Evolutionary conservation across 768 basidiomycete genomes (phyloP), one percentile per base, ranked within the genome.

Genomic region (Kwoniella mangroviensis): DNA sequence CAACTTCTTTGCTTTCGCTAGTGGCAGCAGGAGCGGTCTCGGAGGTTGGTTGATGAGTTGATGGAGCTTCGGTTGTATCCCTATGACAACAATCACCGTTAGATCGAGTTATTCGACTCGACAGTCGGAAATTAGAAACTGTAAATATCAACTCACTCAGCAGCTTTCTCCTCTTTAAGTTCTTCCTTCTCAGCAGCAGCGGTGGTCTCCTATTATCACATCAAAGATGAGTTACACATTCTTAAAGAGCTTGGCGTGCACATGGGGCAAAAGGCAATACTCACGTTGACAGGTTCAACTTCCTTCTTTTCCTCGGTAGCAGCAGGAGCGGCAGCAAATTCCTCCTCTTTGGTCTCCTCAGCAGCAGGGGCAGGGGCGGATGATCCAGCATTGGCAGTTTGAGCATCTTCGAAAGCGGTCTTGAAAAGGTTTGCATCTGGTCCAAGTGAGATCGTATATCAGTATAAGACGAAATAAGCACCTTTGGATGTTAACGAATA

Each of bases 371-470:
- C 58, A 21, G 62, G 41, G 34, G 72, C 63, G 52, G 64, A 54
- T 11, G 68, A 43, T 21, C 54, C 65, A 26, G 75, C 67, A 64
- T 82, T 82, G 58, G 69, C 65, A n/a, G 55, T 87, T 85, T 92
- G 92, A 65, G 91, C 94, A 5, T 87, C 85, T 84, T 97, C 93
- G 83, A 98, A 99, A 63, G 88, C 90, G 49, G 85, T 83, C 87
- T 96, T 97, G 87, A 98, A 99, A 68, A 90, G 87, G 73, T 83
- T 87, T 62, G 97, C 97, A 83, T 94, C 90, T 92, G 55, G 9
- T 24, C 13, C 10, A 57, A 41, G 9, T 17, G 15, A 4, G n/a
- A n/a, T n/a, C n/a, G n/a, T n/a, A n/a, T n/a, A n/a, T n/a, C n/a
- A n/a, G n/a, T n/a, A n/a, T n/a, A n/a, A n/a, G n/a, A n/a, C n/a